Base-by-base conservation (phyloP, 2,329 filamentous ascomycete species). In the Scopulariopsis brevicaulis region DNA sequence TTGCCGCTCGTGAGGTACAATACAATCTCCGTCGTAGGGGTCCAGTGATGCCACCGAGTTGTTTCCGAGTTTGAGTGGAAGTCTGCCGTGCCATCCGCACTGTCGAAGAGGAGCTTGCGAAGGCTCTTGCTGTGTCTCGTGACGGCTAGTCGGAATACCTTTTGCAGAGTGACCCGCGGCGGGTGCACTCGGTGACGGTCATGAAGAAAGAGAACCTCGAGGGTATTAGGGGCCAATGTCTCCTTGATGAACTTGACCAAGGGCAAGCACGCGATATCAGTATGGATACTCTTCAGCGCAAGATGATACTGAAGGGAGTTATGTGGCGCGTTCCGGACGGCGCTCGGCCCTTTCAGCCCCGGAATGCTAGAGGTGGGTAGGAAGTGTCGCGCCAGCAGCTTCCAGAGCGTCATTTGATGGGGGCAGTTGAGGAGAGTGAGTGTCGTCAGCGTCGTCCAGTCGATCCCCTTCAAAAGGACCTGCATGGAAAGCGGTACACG, bases 131-230 rank as follows among this genome's bases (percentile, higher is more conserved):
- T 80, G 69, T 94, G 89, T n/a, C 84, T 77, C 62, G 83, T 83
- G 58, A 94, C 73, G 7, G 86, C 80, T 14, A 83, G 83, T 59
- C 80, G 81, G 70, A 89, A 90, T 61, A 94, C 87, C 20, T 82
- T 75, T 40, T 89, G 84, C 58, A 92, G 79, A 3, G 80, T 77
- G 1, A 92, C 85, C 8, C 73, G 72, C 1, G 82, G 67, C 67
- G 34, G 18, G 28, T 24, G 35, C 5, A 48, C 22, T 25, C 59
- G 78, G 69, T 64, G 79, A 66, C 74, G 72, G 60, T 92, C 87
- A 68, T 92, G 88, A 54, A 94, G 70, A 67, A 91, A 91, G 11
- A 94, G 75, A 10, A 84, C 84, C 69, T 94, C 87, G n/a, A 94
- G 74, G 32, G 83, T 87, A 68, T 94, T 89, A 1, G 89, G 89